A percentile compares a stretch with the other conserved stretches of the same genome.
Conservation (phyloP, 169 alveolate genomes). For the Perkinsus olseni region DNA sequence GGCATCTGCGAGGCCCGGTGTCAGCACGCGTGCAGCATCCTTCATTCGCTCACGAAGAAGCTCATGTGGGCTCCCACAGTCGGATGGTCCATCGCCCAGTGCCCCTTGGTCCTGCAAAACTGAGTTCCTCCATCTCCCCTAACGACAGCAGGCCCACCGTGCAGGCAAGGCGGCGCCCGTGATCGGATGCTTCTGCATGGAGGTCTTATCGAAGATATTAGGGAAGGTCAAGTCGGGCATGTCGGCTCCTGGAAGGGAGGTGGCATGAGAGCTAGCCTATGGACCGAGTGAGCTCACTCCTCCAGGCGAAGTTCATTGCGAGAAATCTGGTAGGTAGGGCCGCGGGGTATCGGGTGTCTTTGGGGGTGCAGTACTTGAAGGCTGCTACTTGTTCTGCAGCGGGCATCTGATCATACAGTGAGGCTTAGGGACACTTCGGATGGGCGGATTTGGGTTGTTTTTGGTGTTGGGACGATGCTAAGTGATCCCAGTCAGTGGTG, state of each 20-base stretch:
- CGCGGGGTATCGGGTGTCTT: neutral
- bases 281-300: neutral
- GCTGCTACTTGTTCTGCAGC: neutral
- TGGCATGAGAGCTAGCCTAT: neutral
- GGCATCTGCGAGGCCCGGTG: neutral
- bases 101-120: neutral
- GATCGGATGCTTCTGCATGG: neutral
- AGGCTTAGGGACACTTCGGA: too few species aligned
- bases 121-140: neutral
- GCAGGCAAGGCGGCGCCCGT: neutral
- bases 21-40: neutral
- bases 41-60: neutral
- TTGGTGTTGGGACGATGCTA: too few species aligned
- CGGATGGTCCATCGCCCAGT: neutral
- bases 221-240: neutral
- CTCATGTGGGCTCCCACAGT: neutral
- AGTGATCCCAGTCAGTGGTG: too few species aligned
- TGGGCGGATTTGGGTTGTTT: too few species aligned
- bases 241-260: neutral
- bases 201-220: neutral
- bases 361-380: neutral
- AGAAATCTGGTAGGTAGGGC: neutral
- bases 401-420: neutral
- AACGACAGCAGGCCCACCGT: neutral
- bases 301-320: neutral